Conservation (phyloP, 257 asterid genomes). For the Ballota nigra region DNA sequence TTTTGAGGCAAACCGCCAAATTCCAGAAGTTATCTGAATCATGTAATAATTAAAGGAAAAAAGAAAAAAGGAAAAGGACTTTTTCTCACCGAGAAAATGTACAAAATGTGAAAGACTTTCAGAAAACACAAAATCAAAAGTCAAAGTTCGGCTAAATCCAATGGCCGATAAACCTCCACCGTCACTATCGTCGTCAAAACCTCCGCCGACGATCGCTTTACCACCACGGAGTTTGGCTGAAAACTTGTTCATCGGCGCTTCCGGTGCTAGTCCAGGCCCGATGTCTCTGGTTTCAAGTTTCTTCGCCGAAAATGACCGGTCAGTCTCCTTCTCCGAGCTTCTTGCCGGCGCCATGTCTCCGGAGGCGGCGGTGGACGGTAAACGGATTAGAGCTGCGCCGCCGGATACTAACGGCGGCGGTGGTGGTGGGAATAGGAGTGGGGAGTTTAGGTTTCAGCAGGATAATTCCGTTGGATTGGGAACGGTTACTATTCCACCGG, state of each 20-base stretch:
- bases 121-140: conserved; percentile 15
- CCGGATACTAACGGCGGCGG: conserved; percentile 32
- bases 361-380: conserved; percentile 18
- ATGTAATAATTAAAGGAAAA: too few species aligned
- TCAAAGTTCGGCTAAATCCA: conserved; percentile 22
- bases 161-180: conserved; percentile 51
- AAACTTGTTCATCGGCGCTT: conserved; percentile 42
- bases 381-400: conserved; percentile 31
- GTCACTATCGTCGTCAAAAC: conserved; percentile 34
- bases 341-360: conserved; percentile 64
- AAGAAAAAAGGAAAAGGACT: too few species aligned
- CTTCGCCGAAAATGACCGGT: conserved; percentile 70
- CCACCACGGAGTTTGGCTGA: conserved; percentile 56
- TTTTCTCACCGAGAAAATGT: neutral
- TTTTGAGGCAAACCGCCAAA: too few species aligned
- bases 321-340: conserved; percentile 71
- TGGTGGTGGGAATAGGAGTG: conserved; percentile 15
- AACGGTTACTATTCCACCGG: conserved; percentile 66
- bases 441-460: conserved; percentile 46
- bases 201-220: conserved; percentile 57
- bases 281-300: conserved; percentile 71
- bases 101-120: conserved; percentile 20
- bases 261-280: conserved; percentile 75
- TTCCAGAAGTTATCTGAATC: too few species aligned
- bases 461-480: conserved; percentile 51